phyloP scores from a whole-genome alignment of 108 stramenopile species.

The Cyclotella choctawhatcheeana region DNA sequence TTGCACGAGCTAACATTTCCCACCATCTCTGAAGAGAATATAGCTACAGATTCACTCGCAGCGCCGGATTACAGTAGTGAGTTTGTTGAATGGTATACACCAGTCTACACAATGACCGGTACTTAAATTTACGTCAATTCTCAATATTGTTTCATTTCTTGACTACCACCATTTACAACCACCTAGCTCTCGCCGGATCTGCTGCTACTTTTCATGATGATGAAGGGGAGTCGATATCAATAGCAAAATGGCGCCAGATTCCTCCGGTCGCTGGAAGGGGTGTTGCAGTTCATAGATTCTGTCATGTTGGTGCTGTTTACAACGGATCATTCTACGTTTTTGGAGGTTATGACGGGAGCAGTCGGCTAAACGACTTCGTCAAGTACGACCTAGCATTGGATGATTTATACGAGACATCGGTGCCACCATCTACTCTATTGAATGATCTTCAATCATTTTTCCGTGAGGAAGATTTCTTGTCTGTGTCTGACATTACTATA shows the following conservation, averaged over 20 bases:
- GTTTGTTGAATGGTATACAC: too few relatives aligned
- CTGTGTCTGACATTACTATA: conserved; percentile 92
- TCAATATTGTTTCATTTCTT: too few relatives aligned
- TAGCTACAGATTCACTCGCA: conserved; percentile 12
- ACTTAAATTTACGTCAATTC: too few relatives aligned
- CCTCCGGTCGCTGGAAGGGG: conserved; percentile 42
- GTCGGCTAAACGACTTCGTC: conserved; percentile 94
- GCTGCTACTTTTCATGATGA: conserved; percentile 27
- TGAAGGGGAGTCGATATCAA: conserved; percentile 18
- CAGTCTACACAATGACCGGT: too few relatives aligned
- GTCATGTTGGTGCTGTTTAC: conserved; percentile 88
- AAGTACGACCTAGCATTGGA: conserved; percentile 59
- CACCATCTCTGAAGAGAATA: conserved; percentile 13
- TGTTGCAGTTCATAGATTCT: conserved; percentile 84
- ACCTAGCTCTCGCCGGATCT: conserved; percentile 13
- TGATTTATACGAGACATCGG: conserved; percentile 48
- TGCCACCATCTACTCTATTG: conserved; percentile 84
- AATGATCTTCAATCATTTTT: conserved; percentile 88
- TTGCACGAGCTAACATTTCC: conserved; percentile 87
- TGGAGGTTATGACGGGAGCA: conserved; percentile 95
- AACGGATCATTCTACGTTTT: conserved; percentile 84
- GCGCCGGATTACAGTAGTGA: conserved; percentile 28
- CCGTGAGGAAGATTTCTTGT: conserved; percentile 64
- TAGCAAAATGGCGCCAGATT: conserved; percentile 53
- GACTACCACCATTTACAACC: too few relatives aligned